Percentiles rank a stretch among this genome's conserved stretches.
These are phyloP conservation scores for Naegleria fowleri DNA, from an alignment of 208 protist genomes.

Conservation along the genomic window DNA sequence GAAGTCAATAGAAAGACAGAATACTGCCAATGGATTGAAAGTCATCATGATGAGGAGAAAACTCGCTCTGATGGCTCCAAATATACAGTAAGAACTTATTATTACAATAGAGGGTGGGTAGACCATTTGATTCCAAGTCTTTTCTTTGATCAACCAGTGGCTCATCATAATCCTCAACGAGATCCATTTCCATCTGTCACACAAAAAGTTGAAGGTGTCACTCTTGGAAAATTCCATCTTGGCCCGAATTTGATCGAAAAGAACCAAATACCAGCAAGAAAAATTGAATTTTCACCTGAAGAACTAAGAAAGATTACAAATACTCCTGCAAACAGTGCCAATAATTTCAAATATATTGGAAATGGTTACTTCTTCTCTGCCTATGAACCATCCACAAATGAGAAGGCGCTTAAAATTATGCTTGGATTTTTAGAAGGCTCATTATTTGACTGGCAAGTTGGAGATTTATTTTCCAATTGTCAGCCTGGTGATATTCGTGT, in stretches of 20 bases:
- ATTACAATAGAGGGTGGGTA: constrained; percentile 11
- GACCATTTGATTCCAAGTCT: background rate
- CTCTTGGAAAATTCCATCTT: background rate
- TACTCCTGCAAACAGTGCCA: background rate
- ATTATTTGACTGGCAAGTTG: constrained; percentile 17
- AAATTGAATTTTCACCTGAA: background rate
- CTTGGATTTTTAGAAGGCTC: background rate
- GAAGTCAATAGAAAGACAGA: background rate
- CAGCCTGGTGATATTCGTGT: constrained; percentile 20
- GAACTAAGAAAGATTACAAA: background rate
- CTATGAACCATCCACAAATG: background rate
- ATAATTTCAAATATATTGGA: constrained; percentile 29
- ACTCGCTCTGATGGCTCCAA: background rate
- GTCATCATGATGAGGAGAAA: background rate
- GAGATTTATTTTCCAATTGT: constrained; percentile 8
- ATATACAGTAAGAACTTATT: background rate
- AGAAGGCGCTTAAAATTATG: background rate
- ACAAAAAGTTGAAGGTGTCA: background rate
- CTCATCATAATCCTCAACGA: constrained; percentile 28
- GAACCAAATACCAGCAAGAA: background rate
- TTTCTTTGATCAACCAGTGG: background rate
- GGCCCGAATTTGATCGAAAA: background rate
- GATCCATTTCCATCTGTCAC: background rate
- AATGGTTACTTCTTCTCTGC: constrained; percentile 21
- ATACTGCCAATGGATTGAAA: constrained; percentile 25